Evolutionary conservation across 768 basidiomycete genomes (phyloP).

Genomic region (Hericium rajendrae): DNA sequence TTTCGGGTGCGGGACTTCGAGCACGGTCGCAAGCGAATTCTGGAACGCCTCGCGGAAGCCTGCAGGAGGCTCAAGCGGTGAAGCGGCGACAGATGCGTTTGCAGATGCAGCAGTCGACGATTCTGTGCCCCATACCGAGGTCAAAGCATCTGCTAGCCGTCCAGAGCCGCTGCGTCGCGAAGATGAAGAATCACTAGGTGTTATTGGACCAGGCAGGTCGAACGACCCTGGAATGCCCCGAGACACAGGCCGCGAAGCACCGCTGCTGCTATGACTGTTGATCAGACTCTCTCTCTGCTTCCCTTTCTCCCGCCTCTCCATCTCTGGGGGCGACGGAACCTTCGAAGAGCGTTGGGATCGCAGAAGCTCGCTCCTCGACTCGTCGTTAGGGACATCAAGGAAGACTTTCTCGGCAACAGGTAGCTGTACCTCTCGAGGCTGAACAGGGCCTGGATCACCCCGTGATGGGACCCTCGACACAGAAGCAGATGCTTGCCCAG

Average conservation of each 20-base stretch:
- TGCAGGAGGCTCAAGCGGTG: conserved; percentile 22
- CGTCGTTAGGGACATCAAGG: conserved; percentile 20
- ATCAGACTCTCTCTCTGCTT: conserved; percentile 18
- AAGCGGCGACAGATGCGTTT: conserved; percentile 7
- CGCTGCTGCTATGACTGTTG: not conserved
- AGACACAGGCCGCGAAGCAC: conserved; percentile 4
- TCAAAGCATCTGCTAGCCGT: conserved; percentile 33
- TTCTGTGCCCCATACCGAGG: conserved; percentile 38
- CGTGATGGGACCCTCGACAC: conserved; percentile 48
- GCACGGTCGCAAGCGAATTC: conserved; percentile 16
- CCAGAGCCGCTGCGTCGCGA: conserved; percentile 29
- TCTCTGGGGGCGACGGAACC: conserved; percentile 9
- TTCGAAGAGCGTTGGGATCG: conserved; percentile 17
- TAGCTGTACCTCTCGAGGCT: conserved; percentile 18
- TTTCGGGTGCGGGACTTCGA: conserved; percentile 8
- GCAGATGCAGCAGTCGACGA: conserved; percentile 10
- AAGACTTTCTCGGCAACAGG: conserved; percentile 16
- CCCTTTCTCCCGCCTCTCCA: conserved; percentile 15
- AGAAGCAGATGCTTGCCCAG: conserved; percentile 29
- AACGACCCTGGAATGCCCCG: conserved; percentile 19
- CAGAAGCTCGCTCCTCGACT: not conserved
- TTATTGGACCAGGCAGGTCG: conserved; percentile 24
- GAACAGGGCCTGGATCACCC: conserved; percentile 24
- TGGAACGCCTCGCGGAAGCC: conserved; percentile 14
- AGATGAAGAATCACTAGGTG: conserved; percentile 21